A percentile compares a stretch with the other conserved stretches of the same genome.
Evolutionary conservation across 495 filamentous ascomycete genomes (phyloP).

Genomic region (Lophiostoma macrostomum): DNA sequence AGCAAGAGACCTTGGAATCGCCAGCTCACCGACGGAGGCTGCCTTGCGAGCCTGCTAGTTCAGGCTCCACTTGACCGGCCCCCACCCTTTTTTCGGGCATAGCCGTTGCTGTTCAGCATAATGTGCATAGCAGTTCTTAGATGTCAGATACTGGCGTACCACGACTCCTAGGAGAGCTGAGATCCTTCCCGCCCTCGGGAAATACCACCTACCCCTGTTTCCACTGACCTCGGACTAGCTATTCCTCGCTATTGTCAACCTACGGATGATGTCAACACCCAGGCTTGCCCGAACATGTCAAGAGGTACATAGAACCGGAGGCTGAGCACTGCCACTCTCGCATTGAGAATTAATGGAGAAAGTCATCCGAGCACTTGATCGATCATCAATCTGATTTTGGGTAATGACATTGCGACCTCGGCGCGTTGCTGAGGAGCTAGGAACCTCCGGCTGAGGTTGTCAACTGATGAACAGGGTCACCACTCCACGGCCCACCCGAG

Average conservation of each 20-base stretch:
- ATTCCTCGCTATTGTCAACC: too few species aligned
- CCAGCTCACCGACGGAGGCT: conserved; percentile 18
- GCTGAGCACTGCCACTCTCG: conserved; percentile 33
- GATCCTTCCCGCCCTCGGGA: too few species aligned
- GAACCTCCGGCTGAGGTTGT: conserved; percentile 25
- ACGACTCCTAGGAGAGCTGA: conserved; percentile 12
- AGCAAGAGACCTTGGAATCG: background rate
- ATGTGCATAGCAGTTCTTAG: conserved; percentile 1
- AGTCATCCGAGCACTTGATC: conserved; percentile 8
- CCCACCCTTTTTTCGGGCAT: too few species aligned
- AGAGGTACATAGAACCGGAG: conserved; percentile 22
- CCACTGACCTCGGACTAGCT: too few species aligned
- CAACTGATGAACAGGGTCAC: conserved; percentile 24
- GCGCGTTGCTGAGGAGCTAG: conserved; percentile 9
- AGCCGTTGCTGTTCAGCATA: too few species aligned
- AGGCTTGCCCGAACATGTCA: conserved; percentile 5
- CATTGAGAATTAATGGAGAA: conserved; percentile 18
- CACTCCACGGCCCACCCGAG: conserved; percentile 29
- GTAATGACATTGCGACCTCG: conserved; percentile 26
- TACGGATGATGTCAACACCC: conserved; percentile 14
- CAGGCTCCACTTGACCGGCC: background rate
- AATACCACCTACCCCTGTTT: too few species aligned
- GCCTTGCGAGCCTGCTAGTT: conserved; percentile 3
- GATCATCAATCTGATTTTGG: background rate
- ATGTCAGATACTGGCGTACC: conserved; percentile 11